phyloP scores from a whole-genome alignment of 78 protist genomes.

The Guillardia theta region DNA sequence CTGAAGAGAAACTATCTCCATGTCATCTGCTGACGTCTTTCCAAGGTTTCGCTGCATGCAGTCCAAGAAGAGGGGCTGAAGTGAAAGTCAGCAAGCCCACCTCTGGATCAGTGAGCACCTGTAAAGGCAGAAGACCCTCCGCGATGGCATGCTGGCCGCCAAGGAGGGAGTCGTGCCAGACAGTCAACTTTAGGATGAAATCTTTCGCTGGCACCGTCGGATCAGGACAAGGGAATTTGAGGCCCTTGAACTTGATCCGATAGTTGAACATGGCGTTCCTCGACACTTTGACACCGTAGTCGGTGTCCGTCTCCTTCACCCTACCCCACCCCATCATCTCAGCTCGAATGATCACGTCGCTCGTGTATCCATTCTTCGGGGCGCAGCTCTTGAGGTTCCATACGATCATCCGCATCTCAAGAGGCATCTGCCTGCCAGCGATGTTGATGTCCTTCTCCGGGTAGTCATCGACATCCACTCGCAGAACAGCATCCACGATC shows the following conservation, averaged over 20 bases:
- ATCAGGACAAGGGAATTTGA: slow-evolving; percentile 7
- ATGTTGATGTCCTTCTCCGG: neutral
- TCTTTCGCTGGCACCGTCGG: slow-evolving; percentile 27
- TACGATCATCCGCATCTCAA: slow-evolving; percentile 20
- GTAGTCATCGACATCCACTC: neutral
- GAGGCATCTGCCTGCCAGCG: slow-evolving; percentile 30
- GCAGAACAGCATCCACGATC: neutral
- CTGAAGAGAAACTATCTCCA: neutral
- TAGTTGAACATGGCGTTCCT: slow-evolving; percentile 29
- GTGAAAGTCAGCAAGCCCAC: neutral
- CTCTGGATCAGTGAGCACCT: neutral
- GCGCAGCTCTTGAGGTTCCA: neutral
- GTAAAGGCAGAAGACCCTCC: neutral
- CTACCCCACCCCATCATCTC: neutral
- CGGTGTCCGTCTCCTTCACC: neutral
- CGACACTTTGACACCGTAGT: neutral
- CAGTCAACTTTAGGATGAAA: neutral
- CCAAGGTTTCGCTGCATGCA: slow-evolving; percentile 35
- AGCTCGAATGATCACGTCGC: neutral
- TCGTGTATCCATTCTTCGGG: neutral
- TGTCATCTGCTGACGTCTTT: slow-evolving; percentile 22
- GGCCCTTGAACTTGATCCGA: slow-evolving; percentile 9
- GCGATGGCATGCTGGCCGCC: neutral
- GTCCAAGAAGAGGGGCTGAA: neutral
- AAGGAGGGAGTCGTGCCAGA: neutral